Percentiles rank a stretch among this genome's conserved stretches.
These are phyloP conservation scores for Chalara sp. DNA, from an alignment of 2,329 filamentous ascomycete species.

Conservation along the genomic window DNA sequence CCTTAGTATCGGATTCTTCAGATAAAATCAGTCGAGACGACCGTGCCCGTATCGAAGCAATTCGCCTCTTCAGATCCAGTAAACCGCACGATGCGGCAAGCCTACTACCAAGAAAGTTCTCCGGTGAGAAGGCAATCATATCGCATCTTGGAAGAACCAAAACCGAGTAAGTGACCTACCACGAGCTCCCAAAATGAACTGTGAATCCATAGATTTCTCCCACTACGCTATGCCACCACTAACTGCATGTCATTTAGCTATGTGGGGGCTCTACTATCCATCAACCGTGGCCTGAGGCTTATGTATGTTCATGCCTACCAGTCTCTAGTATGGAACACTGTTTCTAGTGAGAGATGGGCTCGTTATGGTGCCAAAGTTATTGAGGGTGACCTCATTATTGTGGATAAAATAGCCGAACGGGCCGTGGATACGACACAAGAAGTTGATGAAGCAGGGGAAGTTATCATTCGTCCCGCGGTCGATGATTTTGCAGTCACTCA, in stretches of 20 bases:
- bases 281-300: constrained; percentile 74
- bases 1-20: constrained; percentile 8
- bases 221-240: too few relatives aligned
- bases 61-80: constrained; percentile 64
- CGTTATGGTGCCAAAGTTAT: constrained; percentile 67
- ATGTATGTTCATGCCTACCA: constrained; percentile 99
- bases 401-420: constrained; percentile 15
- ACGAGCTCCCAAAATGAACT: too few relatives aligned
- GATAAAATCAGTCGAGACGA: constrained; percentile 66
- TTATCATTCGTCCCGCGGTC: constrained; percentile 45
- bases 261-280: constrained; percentile 71
- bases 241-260: constrained; percentile 18
- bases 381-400: constrained; percentile 63
- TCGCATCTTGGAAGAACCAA: constrained; percentile 54
- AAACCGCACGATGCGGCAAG: constrained; percentile 54
- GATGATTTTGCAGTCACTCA: constrained; percentile 47
- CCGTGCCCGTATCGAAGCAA: constrained; percentile 68
- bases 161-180: constrained; percentile 43
- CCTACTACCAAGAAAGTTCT: constrained; percentile 71
- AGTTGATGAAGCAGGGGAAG: constrained; percentile 32
- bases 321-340: constrained; percentile 88
- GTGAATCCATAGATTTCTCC: too few relatives aligned
- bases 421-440: constrained; percentile 16
- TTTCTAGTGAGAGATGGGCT: constrained; percentile 73
- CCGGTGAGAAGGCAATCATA: constrained; percentile 73